Evolutionary conservation across 352 stramenopile species (phyloP).

Genomic region (Pythium sp.): DNA sequence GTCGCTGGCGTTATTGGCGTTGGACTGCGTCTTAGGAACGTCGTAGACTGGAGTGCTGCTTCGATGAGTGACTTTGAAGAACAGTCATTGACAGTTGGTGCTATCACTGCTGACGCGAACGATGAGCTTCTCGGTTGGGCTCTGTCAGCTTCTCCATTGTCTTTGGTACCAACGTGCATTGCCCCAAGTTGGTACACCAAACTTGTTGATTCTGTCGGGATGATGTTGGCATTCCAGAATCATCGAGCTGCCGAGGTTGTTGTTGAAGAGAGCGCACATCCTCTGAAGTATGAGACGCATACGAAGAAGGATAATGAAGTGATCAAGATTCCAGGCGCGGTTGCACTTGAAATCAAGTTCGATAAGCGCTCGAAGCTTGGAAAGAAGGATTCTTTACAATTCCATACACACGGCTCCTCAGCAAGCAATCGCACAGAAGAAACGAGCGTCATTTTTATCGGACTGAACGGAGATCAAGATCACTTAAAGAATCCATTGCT

Average conservation of each 20-base stretch:
- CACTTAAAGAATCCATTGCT: conserved; percentile 26
- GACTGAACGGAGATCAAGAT: conserved; percentile 33
- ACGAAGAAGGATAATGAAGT: conserved; percentile 11
- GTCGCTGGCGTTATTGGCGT: conserved; percentile 21
- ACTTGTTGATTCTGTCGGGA: conserved; percentile 46
- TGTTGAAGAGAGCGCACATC: conserved; percentile 54
- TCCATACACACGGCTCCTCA: conserved; percentile 8
- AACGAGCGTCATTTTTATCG: conserved; percentile 22
- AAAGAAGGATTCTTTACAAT: conserved; percentile 29
- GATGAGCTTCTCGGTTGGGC: conserved; percentile 8
- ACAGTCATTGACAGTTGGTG: background rate
- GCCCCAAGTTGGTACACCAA: conserved; percentile 62
- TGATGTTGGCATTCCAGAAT: conserved; percentile 57
- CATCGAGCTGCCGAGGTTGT: conserved; percentile 31
- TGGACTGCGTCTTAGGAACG: background rate
- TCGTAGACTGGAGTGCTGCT: background rate
- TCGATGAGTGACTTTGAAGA: conserved; percentile 9
- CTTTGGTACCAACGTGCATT: conserved; percentile 25
- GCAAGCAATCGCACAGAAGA: background rate
- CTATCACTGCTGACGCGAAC: background rate
- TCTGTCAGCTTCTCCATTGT: conserved; percentile 35
- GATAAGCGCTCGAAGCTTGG: conserved; percentile 52
- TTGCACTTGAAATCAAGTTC: conserved; percentile 70
- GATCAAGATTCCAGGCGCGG: conserved; percentile 42
- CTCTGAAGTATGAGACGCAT: conserved; percentile 17